Base-by-base conservation (phyloP, 2,329 filamentous ascomycete species). In the Macrophomina pseudophaseolina region DNA sequence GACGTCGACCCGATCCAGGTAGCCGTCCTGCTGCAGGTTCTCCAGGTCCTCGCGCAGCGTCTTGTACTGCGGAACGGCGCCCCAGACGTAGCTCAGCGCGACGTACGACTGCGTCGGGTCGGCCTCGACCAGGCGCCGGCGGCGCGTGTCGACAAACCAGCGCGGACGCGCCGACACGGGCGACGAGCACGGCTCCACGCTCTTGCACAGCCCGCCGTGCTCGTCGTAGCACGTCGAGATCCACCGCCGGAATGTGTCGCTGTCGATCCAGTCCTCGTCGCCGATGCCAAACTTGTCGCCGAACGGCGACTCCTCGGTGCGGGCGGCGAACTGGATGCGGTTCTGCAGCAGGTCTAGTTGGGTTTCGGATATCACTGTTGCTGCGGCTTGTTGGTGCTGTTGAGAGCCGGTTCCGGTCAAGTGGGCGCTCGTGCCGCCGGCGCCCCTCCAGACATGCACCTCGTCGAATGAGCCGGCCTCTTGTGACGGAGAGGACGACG, bases 21-120 rank as follows among this genome's bases (percentile, higher is more conserved):
- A 51, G 54, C 64, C 64, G 16, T 48, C 52, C 63, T 56, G 49
- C 18, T 56, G 49, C 9, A 65, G 40, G 16, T 56, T n/a, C 9
- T 54, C 63, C 16, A 56, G 32, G 23, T 56, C 38, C 42, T 59
- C 64, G 14, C 54, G 56, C 8, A 66, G 12, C n/a, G 48, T 48
- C 33, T 44, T 64, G 42, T 68, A 64, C 32, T 64, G 65, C 16
- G 67, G 53, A 51, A 23, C 58, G 32, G 48, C 46, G 18, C 70
- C 70, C 70, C 70, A 72, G 1, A 68, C 67, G 38, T 72, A 72
- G 18, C 64, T 67, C 28, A 72, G 53, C 28, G 70, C 68, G 16
- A 72, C 53, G 42, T 72, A 72, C 11, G 46, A 30, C 60, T 64
- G 33, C 23, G 32, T 30, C 42, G 58, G 58, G n/a, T 62, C 32